Conservation (phyloP, 106 monocot genomes). For the Amphibolis antarctica region DNA sequence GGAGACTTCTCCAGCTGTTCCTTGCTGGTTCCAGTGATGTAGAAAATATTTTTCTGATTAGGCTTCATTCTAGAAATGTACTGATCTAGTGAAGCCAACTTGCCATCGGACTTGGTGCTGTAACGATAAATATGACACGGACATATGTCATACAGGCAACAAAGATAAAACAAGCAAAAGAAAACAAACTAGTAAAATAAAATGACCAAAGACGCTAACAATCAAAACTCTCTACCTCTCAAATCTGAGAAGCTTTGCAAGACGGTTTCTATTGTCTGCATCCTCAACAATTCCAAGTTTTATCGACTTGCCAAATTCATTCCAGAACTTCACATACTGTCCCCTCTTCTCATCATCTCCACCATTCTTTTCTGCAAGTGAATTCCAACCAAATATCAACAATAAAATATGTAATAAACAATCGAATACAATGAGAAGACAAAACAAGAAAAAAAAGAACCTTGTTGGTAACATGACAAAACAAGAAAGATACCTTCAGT, state of each 20-base stretch:
- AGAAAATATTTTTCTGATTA: slow-evolving; percentile 91
- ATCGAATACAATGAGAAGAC: not conserved
- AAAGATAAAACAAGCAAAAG: not conserved
- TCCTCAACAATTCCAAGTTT: slow-evolving; percentile 99
- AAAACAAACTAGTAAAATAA: not conserved
- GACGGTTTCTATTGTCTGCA: slow-evolving; percentile 86
- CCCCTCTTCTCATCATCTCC: slow-evolving; percentile 83
- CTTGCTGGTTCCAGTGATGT: slow-evolving; percentile 93
- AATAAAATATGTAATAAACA: not conserved
- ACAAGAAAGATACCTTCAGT: slow-evolving; percentile 34
- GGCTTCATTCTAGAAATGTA: slow-evolving; percentile 97
- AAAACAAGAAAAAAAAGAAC: not conserved
- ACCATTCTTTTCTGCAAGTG: slow-evolving; percentile 35
- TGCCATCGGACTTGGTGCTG: slow-evolving; percentile 92
- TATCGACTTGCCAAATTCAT: slow-evolving; percentile 93
- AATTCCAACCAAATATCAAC: not conserved
- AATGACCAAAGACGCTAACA: not conserved
- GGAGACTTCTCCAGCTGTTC: slow-evolving; percentile 97
- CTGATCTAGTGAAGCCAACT: slow-evolving; percentile 77
- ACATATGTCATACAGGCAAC: not conserved
- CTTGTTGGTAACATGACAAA: not conserved
- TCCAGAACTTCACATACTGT: slow-evolving; percentile 90
- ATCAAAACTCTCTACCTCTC: slow-evolving; percentile 52
- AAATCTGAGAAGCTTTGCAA: slow-evolving; percentile 95
- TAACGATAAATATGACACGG: slow-evolving; percentile 3